Conservation (phyloP, 202 grass and related monocot genomes). For the Bolboschoenoplectus hybrid region DNA sequence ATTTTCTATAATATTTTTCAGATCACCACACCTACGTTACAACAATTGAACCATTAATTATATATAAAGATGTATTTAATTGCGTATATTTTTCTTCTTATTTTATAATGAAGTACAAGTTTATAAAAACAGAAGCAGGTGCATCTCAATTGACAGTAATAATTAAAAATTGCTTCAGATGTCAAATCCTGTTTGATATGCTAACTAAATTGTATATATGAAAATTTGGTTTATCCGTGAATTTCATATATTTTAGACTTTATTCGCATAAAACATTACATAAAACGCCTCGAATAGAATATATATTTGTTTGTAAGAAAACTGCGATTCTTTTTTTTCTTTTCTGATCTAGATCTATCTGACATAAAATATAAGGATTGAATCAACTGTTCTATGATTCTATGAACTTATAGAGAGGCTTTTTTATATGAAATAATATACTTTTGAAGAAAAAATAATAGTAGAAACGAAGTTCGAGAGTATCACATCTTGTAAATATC, state of each 20-base stretch:
- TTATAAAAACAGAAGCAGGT: not conserved
- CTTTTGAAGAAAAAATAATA: no score
- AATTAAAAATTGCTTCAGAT: not conserved
- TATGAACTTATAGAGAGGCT: no score
- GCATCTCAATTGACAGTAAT: not conserved
- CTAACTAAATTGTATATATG: not conserved
- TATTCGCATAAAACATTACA: not conserved
- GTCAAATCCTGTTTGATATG: not conserved
- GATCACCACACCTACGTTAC: not conserved
- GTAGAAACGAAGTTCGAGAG: no score
- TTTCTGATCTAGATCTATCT: no score
- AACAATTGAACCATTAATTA: not conserved
- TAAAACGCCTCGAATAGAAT: not conserved
- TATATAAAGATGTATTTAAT: not conserved
- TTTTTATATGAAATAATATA: no score
- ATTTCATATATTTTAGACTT: not conserved
- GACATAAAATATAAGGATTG: no score
- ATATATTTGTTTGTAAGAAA: not conserved
- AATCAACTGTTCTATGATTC: no score
- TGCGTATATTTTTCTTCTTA: not conserved
- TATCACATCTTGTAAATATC: no score
- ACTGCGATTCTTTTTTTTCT: no score
- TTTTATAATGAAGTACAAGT: not conserved
- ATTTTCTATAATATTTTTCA: not conserved
- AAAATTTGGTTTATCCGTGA: not conserved